Percentiles rank a stretch among this genome's conserved stretches.
phyloP scores from a whole-genome alignment of 768 basidiomycete species.

The Collybiopsis luxurians region DNA sequence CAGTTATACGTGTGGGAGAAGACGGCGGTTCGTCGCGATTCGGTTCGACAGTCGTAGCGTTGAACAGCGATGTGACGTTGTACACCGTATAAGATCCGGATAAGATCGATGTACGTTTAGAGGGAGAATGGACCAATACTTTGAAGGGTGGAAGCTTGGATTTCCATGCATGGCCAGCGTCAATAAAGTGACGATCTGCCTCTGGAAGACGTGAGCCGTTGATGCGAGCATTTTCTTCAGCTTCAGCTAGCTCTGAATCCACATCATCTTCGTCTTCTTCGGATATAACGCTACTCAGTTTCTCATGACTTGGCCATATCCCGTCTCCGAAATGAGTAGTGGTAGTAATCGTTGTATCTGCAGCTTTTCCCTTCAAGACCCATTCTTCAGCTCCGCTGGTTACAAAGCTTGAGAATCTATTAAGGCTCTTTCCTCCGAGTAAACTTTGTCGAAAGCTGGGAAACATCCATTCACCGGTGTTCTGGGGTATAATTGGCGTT shows the following conservation, averaged over 20 bases:
- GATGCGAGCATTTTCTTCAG: constrained; percentile 29
- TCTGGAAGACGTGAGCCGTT: constrained; percentile 30
- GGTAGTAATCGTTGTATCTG: constrained; percentile 25
- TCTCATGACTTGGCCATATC: constrained; percentile 11
- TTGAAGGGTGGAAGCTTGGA: constrained; percentile 69
- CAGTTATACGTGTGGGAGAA: constrained; percentile 60
- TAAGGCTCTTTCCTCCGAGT: constrained; percentile 74
- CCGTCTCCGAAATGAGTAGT: not conserved
- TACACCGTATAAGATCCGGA: constrained; percentile 77
- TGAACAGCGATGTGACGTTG: constrained; percentile 73
- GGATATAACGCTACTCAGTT: constrained; percentile 15
- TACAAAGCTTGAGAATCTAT: constrained; percentile 85
- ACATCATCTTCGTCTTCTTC: constrained; percentile 22
- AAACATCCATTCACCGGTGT: constrained; percentile 66
- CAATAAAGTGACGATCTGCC: constrained; percentile 69
- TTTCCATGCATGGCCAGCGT: constrained; percentile 71
- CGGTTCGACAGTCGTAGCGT: constrained; percentile 22
- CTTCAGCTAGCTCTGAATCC: constrained; percentile 27
- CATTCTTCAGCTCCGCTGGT: constrained; percentile 85
- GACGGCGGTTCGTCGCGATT: constrained; percentile 19
- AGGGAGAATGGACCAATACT: constrained; percentile 76
- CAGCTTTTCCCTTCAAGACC: constrained; percentile 62
- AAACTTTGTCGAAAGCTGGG: constrained; percentile 72
- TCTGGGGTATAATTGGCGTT: constrained; percentile 53
- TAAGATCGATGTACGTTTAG: constrained; percentile 65